These are phyloP conservation scores for Xylaria telfairii DNA, from an alignment of 495 filamentous ascomycete species.

Conservation along the genomic window DNA sequence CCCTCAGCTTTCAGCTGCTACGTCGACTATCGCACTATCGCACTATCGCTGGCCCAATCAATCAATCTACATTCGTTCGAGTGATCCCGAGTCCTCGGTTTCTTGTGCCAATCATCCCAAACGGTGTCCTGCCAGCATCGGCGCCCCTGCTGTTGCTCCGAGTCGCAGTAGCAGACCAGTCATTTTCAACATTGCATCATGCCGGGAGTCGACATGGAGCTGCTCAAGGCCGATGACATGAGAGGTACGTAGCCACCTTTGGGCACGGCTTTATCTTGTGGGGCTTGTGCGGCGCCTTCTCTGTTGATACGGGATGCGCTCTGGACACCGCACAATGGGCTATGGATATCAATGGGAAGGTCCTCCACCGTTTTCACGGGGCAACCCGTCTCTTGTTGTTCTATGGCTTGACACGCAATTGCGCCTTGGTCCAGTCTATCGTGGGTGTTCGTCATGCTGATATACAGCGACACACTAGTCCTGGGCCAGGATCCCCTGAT, in stretches of 20 bases:
- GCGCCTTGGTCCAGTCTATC: not conserved
- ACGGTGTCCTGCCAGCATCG: not conserved
- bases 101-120: not conserved
- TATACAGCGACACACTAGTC: slow-evolving; percentile 62
- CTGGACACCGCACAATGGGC: not conserved
- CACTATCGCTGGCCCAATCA: not conserved
- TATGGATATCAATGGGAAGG: not conserved
- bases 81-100: not conserved
- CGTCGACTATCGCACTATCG: not conserved
- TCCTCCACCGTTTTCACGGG: not conserved
- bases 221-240: slow-evolving; percentile 55
- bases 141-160: not conserved
- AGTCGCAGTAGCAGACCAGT: not conserved
- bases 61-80: too few species aligned
- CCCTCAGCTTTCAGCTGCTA: not conserved
- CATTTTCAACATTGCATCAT: slow-evolving; percentile 30
- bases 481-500: slow-evolving; percentile 95
- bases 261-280: slow-evolving; percentile 13
- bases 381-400: not conserved
- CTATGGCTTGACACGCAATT: not conserved
- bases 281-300: not conserved
- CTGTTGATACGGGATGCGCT: not conserved
- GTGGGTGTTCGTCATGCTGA: slow-evolving; percentile 30
- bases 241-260: slow-evolving; percentile 46
- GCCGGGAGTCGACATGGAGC: slow-evolving; percentile 53